These are phyloP conservation scores for Terana coerulea DNA, from an alignment of 768 basidiomycete genomes.

Conservation along the genomic window DNA sequence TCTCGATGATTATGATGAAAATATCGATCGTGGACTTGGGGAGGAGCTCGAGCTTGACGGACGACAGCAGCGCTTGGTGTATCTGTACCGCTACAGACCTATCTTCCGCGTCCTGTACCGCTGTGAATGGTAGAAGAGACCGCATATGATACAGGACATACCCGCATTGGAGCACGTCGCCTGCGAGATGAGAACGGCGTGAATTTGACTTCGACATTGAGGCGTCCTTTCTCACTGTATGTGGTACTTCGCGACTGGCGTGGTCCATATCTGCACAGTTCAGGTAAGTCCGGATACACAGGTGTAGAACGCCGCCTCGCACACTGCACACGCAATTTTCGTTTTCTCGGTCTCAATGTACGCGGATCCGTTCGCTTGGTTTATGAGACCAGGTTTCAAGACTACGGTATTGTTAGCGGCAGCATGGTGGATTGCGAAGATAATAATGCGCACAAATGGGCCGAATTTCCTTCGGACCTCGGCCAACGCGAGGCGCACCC, in stretches of 20 bases:
- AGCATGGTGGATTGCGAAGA: conserved; percentile 23
- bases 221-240: conserved; percentile 83
- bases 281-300: conserved; percentile 10
- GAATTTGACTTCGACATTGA: conserved; percentile 97
- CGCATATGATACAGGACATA: too few species aligned
- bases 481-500: conserved; percentile 43
- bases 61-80: conserved; percentile 79
- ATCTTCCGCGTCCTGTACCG: conserved; percentile 86
- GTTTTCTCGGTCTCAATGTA: conserved; percentile 92
- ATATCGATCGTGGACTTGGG: conserved; percentile 95
- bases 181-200: conserved; percentile 84
- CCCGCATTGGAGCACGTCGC: conserved; percentile 81
- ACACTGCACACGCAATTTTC: conserved; percentile 97
- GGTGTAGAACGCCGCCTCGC: too few species aligned
- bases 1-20: conserved; percentile 85
- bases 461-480: conserved; percentile 63
- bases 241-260: conserved; percentile 75
- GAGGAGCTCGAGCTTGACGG: conserved; percentile 83
- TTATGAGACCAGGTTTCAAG: conserved; percentile 85
- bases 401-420: conserved; percentile 43
- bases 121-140: not conserved
- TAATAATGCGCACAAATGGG: conserved; percentile 68
- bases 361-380: conserved; percentile 93
- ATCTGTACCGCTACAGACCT: conserved; percentile 78
- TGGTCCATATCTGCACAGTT: conserved; percentile 65